Evolutionary conservation across 345 rosid genomes (phyloP), one percentile per base, ranked within the genome.

Genomic region (Erysimum cheiranthoides): DNA sequence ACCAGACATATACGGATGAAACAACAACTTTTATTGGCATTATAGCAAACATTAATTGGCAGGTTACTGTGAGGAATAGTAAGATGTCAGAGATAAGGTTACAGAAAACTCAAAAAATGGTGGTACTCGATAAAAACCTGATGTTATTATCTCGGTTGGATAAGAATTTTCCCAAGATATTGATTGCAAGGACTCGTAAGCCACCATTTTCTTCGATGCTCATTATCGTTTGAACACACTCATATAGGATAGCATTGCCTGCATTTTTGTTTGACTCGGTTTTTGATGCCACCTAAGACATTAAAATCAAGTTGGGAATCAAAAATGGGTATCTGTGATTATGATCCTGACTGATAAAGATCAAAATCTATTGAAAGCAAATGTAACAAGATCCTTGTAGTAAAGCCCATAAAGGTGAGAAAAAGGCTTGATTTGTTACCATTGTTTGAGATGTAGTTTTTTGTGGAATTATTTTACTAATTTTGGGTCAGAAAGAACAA

Each of bases 211-310:
- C 98, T 83, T 92, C 97, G 58, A 92, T 85, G 86, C 97, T 92
- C 97, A 92, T 90, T 68, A 94, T 94, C 36, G 98, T 94, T 77
- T 89, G 93, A 79, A 94, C 97, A 71, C 96, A 94, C 82, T 94
- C 93, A 57, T 94, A 94, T n/a, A 92, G 82, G 85, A 94, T 92
- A 36, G 97, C 98, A 79, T 94, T 92, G 68, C 98, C 97, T 14
- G 97, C 95, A 84, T 94, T 94, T 87, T 92, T 94, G 81, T 92
- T 92, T 61, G 98, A 86, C 82, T 94, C 97, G 10, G 97, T 92
- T 89, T 92, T 94, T 32, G 98, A 89, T 71, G 97, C 97, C 87
- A 94, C 97, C 98, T 94, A 79, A 47, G 75, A 70, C 68, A 42
- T 61, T 61, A 42, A 35, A 68, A 59, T 30, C 38, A 81, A 17